Evolutionary conservation across 2,329 filamentous ascomycete species (phyloP), one percentile per base, ranked within the genome.

Genomic region (Phialemonium atrogriseum): DNA sequence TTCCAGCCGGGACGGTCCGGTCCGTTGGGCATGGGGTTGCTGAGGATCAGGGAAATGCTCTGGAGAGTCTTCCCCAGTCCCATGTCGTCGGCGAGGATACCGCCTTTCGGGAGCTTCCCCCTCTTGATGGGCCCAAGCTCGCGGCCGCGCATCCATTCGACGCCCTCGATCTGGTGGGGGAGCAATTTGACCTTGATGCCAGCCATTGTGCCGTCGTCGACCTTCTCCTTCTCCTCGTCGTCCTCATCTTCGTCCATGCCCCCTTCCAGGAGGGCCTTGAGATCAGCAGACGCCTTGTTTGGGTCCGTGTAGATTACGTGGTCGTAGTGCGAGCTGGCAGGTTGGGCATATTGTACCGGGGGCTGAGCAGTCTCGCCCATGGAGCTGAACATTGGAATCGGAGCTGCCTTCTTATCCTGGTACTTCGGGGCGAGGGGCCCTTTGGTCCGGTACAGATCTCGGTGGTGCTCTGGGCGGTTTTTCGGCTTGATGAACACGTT

Each of bases 71-170:
- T 98, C 36, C 91, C 91, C 10, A 96, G 66, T 43, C 89, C 89
- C 89, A 96, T 93, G 52, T 98, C 91, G 49, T 98, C 91, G 12
- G 91, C 91, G 21, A 98, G 70, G 41, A 98, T 94, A 12, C 91
- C 91, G 21, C 91, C 91, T 46, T 93, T 91, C 18, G 89, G 87
- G 8, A 93, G 72, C 39, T 64, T 74, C 37, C 84, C 84, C 45
- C 80, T 82, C 61, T 91, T 94, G 38, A 84, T 77, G 12, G 78
- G 77, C 3, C 89, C 88, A 9, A 86, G 78, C 59, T 98, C 91
- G 48, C 93, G 86, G 37, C 88, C 84, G 34, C 74, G 80, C 86
- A 98, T 94, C 89, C 91, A 98, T 35, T 80, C 76, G 1, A 96
- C 81, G 46, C 91, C 91, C 34, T 94, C 85, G 10, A 95, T 77